A percentile compares a stretch with the other conserved stretches of the same genome.
These are phyloP conservation scores for Chalara sp. DNA, from an alignment of 2,329 filamentous ascomycete species.

Conservation along the genomic window DNA sequence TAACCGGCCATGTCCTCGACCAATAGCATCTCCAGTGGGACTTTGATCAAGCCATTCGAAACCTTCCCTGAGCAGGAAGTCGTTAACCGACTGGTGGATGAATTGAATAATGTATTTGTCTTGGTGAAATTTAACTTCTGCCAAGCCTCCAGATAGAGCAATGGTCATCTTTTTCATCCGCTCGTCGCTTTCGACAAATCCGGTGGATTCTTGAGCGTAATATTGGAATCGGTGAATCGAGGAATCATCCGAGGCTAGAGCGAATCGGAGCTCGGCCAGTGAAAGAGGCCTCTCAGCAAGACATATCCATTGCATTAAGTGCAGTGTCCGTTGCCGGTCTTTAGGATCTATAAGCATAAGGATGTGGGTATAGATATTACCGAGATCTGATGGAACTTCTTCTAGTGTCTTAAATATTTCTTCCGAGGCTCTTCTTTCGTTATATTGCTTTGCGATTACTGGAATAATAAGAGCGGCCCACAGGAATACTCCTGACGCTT, in stretches of 20 bases:
- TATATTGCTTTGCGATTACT: conserved; percentile 5
- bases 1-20: conserved; percentile 8
- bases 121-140: conserved; percentile 1
- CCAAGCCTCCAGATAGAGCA: conserved; percentile 7
- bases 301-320: conserved; percentile 2
- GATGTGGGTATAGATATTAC: conserved; percentile 11
- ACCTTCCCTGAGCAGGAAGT: not conserved
- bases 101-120: not conserved
- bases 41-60: not conserved
- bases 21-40: conserved; percentile 2
- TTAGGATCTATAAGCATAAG: conserved; percentile 6
- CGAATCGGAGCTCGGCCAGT: not conserved
- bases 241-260: too few species aligned
- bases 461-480: conserved; percentile 16
- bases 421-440: conserved; percentile 8
- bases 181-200: conserved; percentile 1
- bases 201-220: not conserved
- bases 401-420: conserved; percentile 1
- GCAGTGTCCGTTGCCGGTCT: conserved; percentile 7
- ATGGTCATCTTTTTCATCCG: conserved; percentile 5
- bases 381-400: conserved; percentile 9
- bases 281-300: not conserved
- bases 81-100: not conserved
- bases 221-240: too few species aligned
- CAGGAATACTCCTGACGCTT: conserved; percentile 13